Base-by-base conservation (phyloP, 805 yeast genomes). In the Candida xiaguanensis region DNA sequence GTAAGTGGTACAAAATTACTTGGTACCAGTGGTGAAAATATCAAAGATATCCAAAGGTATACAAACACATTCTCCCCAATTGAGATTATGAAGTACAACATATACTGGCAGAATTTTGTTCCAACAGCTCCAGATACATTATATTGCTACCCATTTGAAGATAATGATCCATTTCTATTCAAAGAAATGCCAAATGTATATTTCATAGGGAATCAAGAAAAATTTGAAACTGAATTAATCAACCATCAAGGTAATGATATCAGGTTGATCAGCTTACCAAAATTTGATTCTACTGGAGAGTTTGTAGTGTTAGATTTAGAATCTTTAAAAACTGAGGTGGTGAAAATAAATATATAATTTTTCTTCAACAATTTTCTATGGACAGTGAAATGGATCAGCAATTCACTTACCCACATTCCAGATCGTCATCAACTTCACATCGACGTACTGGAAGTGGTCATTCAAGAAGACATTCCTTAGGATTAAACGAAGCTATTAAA, bases 41-140 rank as follows among this genome's bases (percentile, higher is more conserved):
- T 90, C 23, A 70, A 75, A 43, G 98, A 93, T 58, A 74, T 93
- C 30, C 66, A 70, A 52, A 85, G 82, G 51, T 91, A 91, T 51
- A 53, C 24, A 20, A 31, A 34, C 8, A 11, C 16, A 19, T 9
- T 16, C 12, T 52, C 59, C 15, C 53, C 54, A 1, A 55, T 52
- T 8, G 18, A 41, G 13, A 50, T 63, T 15, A 70, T 91, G 65
- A 85, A 81, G 49, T 70, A 78, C 12, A 83, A 86, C 0, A 54
- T 93, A 26, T 63, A 67, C 33, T 90, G 96, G 95, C 91, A 89
- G 52, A 87, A 87, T 53, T 68, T 86, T 17, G 80, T 86, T 1
- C 99, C 99, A 2, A 89, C 97, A 0, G 95, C 96, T 1, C 99
- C 99, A 0, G 98, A 93, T 53, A 93, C 99, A 0, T 63, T 93